A percentile compares a stretch with the other conserved stretches of the same genome.
phyloP scores from a whole-genome alignment of 352 stramenopile species.

The Globisporangium megalacanthum region DNA sequence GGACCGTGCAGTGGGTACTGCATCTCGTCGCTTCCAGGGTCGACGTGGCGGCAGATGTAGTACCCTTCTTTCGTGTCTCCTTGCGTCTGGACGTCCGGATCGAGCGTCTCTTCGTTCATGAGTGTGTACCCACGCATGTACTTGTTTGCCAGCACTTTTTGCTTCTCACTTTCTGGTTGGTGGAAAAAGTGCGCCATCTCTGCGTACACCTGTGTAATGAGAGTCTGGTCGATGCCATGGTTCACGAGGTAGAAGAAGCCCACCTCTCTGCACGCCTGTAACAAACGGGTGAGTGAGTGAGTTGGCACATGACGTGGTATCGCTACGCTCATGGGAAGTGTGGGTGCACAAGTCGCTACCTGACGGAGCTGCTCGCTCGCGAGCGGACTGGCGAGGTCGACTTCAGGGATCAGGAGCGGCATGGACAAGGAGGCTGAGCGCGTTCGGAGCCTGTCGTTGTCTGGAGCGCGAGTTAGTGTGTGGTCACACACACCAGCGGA shows the following conservation, averaged over 20 bases:
- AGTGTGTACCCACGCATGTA: constrained; percentile 71
- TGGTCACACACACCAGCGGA: background rate
- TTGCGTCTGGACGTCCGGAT: constrained; percentile 41
- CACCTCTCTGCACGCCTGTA: constrained; percentile 40
- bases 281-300: background rate
- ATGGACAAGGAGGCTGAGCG: background rate
- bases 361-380: constrained; percentile 39
- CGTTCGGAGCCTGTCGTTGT: background rate
- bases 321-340: too few relatives aligned
- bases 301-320: background rate
- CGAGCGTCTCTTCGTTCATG: constrained; percentile 73
- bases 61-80: constrained; percentile 74
- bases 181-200: constrained; percentile 60
- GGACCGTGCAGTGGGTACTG: constrained; percentile 50
- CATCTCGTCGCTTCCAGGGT: constrained; percentile 49
- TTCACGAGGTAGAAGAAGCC: constrained; percentile 71
- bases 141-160: constrained; percentile 56
- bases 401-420: constrained; percentile 41
- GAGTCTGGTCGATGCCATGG: constrained; percentile 31
- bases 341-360: background rate
- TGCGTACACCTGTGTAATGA: constrained; percentile 43
- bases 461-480: background rate
- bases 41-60: constrained; percentile 69
- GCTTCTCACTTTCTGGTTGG: constrained; percentile 41
- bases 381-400: constrained; percentile 39